Evolutionary conservation across 352 stramenopile genomes (phyloP).

Genomic region (Lagenidium giganteum): DNA sequence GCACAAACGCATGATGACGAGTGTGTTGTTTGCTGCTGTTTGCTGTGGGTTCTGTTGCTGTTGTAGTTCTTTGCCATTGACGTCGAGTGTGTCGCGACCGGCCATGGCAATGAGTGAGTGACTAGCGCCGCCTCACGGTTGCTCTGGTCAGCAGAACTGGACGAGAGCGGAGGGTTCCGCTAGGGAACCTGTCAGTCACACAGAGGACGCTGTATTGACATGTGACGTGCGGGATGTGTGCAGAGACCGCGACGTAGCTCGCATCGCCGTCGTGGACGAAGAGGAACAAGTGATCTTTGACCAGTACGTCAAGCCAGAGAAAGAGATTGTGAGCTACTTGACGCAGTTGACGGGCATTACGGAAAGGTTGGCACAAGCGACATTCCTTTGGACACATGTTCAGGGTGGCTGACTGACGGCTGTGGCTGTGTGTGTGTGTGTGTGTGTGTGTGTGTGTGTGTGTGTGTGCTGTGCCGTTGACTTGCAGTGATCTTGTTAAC

Average conservation of each 20-base stretch:
- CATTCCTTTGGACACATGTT: too few species aligned
- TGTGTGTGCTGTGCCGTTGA: too few species aligned
- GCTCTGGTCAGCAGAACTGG: not conserved
- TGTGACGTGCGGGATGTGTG: not conserved
- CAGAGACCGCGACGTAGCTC: conserved; percentile 86
- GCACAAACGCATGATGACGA: not conserved
- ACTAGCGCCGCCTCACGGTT: too few species aligned
- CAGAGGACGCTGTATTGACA: conserved; percentile 1
- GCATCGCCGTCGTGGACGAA: conserved; percentile 87
- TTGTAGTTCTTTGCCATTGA: conserved; percentile 89
- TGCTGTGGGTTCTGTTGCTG: not conserved
- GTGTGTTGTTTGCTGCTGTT: conserved; percentile 2
- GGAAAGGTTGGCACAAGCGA: conserved; percentile 50
- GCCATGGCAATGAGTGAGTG: conserved; percentile 65
- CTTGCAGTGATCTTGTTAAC: conserved; percentile 57
- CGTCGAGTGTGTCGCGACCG: conserved; percentile 91
- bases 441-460: too few species aligned
- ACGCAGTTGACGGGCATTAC: conserved; percentile 88
- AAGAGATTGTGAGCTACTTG: conserved; percentile 88
- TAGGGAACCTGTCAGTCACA: too few species aligned
- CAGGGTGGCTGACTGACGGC: too few species aligned
- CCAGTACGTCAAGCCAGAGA: conserved; percentile 81
- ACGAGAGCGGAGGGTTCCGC: too few species aligned
- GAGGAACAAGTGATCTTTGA: conserved; percentile 85
- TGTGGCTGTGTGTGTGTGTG: too few species aligned